phyloP scores from a whole-genome alignment of 352 stramenopile species.

The Phytopythium mirpurense region DNA sequence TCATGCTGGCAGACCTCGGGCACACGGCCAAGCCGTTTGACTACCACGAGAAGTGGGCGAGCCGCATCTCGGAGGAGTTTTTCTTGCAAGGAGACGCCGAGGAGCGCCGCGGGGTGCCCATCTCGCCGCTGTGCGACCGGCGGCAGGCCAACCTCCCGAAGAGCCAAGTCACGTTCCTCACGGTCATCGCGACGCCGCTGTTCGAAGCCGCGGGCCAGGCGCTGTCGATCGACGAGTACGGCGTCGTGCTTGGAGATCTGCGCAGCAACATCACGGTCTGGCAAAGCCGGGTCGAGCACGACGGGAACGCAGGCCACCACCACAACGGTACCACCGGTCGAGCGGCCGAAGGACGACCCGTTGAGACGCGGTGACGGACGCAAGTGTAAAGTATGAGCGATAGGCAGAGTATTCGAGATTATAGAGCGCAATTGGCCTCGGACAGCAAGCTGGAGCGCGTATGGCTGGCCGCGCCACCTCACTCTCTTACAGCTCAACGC shows the following conservation, averaged over 20 bases:
- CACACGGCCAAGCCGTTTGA: slow-evolving; percentile 62
- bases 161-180: slow-evolving; percentile 65
- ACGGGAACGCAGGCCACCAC: slow-evolving; percentile 1
- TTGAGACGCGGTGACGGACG: too few relatives aligned
- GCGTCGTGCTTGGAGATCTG: slow-evolving; percentile 40
- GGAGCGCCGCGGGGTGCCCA: slow-evolving; percentile 39
- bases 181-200: slow-evolving; percentile 50
- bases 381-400: too few relatives aligned
- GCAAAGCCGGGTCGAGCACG: slow-evolving; percentile 36
- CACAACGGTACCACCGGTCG: neutral
- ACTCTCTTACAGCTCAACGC: slow-evolving; percentile 17
- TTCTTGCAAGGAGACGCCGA: slow-evolving; percentile 62
- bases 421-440: too few relatives aligned
- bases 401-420: too few relatives aligned
- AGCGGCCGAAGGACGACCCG: neutral
- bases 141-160: slow-evolving; percentile 50
- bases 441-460: too few relatives aligned
- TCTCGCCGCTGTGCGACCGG: slow-evolving; percentile 59
- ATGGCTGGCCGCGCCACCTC: neutral
- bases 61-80: slow-evolving; percentile 65
- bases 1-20: slow-evolving; percentile 63
- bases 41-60: slow-evolving; percentile 56
- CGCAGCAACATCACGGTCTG: slow-evolving; percentile 45
- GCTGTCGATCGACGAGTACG: slow-evolving; percentile 60
- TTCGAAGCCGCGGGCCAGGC: slow-evolving; percentile 55